phyloP scores from a whole-genome alignment of 1,284 basidiomycete genomes.

The Farysia itapuensis region DNA sequence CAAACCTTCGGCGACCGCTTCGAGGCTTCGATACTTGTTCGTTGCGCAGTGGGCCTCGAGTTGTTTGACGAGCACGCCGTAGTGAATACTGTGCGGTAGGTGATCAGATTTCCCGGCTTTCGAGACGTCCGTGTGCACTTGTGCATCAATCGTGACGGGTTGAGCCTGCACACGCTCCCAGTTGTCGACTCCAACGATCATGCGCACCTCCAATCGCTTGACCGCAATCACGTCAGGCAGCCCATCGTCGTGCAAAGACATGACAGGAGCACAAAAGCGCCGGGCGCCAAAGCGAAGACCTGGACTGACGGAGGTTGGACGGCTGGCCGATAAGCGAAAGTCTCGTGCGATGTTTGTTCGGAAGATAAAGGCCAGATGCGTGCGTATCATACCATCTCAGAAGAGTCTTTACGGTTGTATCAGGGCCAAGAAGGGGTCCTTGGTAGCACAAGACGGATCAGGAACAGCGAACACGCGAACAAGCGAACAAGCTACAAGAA shows the following conservation, averaged over 20 bases:
- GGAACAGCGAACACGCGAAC: too few relatives aligned
- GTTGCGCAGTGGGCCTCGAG: constrained; percentile 48
- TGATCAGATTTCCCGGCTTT: constrained; percentile 67
- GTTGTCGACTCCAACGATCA: constrained; percentile 52
- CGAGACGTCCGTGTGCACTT: constrained; percentile 67
- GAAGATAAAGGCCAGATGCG: too few relatives aligned
- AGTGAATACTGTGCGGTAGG: constrained; percentile 65
- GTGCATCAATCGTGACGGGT: constrained; percentile 67
- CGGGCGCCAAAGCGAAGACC: too few relatives aligned
- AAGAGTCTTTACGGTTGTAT: too few relatives aligned
- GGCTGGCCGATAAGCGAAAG: too few relatives aligned
- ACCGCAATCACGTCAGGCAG: constrained; percentile 51
- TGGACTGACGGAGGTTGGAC: too few relatives aligned
- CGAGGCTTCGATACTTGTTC: constrained; percentile 33
- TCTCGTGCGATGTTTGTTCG: too few relatives aligned
- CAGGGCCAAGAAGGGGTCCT: too few relatives aligned
- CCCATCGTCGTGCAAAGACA: not conserved
- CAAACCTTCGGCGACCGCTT: constrained; percentile 60
- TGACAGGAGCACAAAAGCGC: too few relatives aligned
- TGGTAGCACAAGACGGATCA: too few relatives aligned
- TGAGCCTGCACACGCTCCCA: constrained; percentile 62
- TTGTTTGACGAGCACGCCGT: constrained; percentile 54
- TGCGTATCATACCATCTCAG: too few relatives aligned
- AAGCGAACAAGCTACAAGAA: too few relatives aligned
- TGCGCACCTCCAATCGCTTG: constrained; percentile 48